Percentiles rank a stretch among this genome's conserved stretches.
These are phyloP conservation scores for Lagenaria siceraria DNA, from an alignment of 306 rosid genomes.

Conservation along the genomic window DNA sequence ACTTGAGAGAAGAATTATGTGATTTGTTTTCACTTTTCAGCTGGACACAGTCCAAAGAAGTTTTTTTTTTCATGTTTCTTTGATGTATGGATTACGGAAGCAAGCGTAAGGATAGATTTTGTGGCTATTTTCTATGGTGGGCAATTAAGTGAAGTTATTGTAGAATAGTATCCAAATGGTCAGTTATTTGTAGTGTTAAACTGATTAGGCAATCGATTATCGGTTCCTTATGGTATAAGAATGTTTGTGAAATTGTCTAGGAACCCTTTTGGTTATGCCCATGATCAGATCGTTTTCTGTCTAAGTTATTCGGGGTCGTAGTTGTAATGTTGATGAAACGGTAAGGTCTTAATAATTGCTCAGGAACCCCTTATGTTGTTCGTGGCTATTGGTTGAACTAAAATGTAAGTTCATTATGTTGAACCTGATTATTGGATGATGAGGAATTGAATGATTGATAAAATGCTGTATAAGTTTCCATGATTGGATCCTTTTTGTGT, in stretches of 20 bases:
- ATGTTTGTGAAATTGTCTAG: too few species aligned
- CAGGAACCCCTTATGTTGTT: background rate
- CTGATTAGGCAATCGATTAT: background rate
- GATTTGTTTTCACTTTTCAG: background rate
- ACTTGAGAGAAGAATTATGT: background rate
- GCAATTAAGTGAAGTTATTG: background rate
- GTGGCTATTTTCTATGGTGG: background rate
- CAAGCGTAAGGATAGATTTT: background rate
- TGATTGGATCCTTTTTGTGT: background rate
- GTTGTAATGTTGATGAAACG: background rate
- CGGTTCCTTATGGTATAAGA: background rate
- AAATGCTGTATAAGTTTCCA: background rate
- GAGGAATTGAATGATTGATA: background rate
- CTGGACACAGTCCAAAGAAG: background rate
- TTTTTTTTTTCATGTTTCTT: background rate
- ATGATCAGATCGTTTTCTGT: background rate
- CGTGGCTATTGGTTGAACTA: background rate
- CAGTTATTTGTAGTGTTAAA: background rate
- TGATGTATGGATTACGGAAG: background rate
- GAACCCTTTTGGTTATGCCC: background rate
- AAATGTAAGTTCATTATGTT: background rate
- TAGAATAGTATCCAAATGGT: background rate
- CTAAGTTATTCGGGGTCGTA: too few species aligned
- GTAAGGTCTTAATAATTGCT: background rate
- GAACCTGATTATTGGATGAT: background rate